Percentiles rank a stretch among this genome's conserved stretches.
Conservation (phyloP, 371 early-diverging fungal species). For the Mucor plumbeus region DNA sequence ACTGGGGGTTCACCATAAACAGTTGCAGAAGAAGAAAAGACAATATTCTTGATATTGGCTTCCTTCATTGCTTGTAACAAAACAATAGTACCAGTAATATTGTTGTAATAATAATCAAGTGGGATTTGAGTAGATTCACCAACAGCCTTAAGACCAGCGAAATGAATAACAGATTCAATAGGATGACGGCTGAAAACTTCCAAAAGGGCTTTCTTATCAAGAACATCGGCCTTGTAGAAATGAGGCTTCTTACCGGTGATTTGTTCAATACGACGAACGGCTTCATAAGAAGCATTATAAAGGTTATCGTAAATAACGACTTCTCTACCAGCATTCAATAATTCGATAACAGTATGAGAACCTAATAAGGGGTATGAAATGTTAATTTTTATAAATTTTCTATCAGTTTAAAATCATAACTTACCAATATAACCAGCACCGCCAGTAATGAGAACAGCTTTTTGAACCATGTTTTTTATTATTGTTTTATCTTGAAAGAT, state of each 20-base stretch:
- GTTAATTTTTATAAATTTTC: neutral
- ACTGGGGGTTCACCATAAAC: slow-evolving; percentile 68
- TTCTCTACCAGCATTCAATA: slow-evolving; percentile 67
- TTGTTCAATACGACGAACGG: slow-evolving; percentile 71
- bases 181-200: slow-evolving; percentile 69
- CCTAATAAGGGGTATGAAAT: slow-evolving; percentile 58
- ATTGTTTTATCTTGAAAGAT: neutral
- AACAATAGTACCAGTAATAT: slow-evolving; percentile 73
- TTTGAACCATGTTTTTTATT: slow-evolving; percentile 28
- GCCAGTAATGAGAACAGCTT: slow-evolving; percentile 56
- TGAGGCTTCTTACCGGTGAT: slow-evolving; percentile 62
- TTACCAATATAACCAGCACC: slow-evolving; percentile 65
- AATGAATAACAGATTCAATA: slow-evolving; percentile 77
- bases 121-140: slow-evolving; percentile 83
- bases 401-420: neutral
- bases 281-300: slow-evolving; percentile 75
- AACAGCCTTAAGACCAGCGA: slow-evolving; percentile 86
- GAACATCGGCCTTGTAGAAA: slow-evolving; percentile 77
- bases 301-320: slow-evolving; percentile 89
- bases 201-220: slow-evolving; percentile 64
- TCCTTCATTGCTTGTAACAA: slow-evolving; percentile 71
- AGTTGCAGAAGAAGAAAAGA: slow-evolving; percentile 84
- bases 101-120: slow-evolving; percentile 86
- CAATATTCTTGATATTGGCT: slow-evolving; percentile 66
- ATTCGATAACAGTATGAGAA: slow-evolving; percentile 89